Conservation (phyloP, 768 basidiomycete genomes). For the Psilocybe subaeruginosa region DNA sequence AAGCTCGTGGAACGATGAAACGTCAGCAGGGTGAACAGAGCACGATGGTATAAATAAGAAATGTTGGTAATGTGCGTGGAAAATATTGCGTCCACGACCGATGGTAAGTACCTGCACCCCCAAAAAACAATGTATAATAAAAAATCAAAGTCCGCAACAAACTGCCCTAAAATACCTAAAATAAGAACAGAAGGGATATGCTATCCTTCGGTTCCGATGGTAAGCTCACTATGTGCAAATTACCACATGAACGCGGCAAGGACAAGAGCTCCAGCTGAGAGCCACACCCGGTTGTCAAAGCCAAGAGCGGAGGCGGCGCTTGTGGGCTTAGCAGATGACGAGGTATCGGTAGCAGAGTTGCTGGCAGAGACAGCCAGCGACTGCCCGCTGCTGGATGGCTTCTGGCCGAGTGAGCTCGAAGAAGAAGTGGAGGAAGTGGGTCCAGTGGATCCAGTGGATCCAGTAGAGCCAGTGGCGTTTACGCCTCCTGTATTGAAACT, state of each 20-base stretch:
- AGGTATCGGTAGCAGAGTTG: neutral
- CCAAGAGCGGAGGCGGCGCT: slow-evolving; percentile 6
- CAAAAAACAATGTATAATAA: neutral
- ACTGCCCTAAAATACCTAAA: slow-evolving; percentile 1
- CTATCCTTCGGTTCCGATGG: too few species aligned
- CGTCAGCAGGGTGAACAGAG: neutral
- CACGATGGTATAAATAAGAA: neutral
- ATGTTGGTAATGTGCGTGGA: neutral
- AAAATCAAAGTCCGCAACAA: neutral
- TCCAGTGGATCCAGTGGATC: slow-evolving; percentile 5
- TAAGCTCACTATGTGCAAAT: neutral
- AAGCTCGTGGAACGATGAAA: neutral
- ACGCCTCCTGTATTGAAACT: neutral
- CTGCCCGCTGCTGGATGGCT: neutral
- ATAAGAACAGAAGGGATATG: neutral
- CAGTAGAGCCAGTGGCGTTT: slow-evolving; percentile 4
- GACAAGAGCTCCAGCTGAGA: slow-evolving; percentile 11
- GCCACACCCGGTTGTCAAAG: slow-evolving; percentile 8
- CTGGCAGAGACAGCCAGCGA: neutral
- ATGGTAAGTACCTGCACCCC: neutral
- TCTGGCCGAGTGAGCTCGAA: slow-evolving; percentile 1
- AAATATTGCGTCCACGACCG: neutral
- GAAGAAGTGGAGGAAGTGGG: slow-evolving; percentile 6
- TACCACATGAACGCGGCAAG: slow-evolving; percentile 13
- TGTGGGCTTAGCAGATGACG: slow-evolving; percentile 9